Evolutionary conservation across 2,329 filamentous ascomycete species (phyloP).

Genomic region (Hypocrella siamensis): DNA sequence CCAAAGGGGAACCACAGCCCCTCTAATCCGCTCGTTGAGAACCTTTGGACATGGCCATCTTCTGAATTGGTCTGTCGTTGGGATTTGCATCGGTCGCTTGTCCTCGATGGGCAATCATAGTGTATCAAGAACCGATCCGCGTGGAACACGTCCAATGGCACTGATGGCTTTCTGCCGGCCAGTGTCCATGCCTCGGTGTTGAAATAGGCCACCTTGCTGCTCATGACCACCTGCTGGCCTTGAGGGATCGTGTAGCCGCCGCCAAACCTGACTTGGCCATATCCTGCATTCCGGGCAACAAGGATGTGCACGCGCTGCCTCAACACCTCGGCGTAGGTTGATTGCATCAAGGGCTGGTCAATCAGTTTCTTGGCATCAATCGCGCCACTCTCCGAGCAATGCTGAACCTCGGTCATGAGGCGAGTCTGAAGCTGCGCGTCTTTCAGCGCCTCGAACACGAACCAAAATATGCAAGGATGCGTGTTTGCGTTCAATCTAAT

Average conservation of each 20-base stretch:
- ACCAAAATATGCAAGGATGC: not conserved
- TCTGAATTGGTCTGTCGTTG: no score
- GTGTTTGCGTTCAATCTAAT: not conserved
- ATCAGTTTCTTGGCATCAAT: not conserved
- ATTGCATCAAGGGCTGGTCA: conserved; percentile 2
- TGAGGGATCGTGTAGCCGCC: not conserved
- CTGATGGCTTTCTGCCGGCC: not conserved
- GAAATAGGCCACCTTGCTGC: not conserved
- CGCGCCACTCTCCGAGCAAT: not conserved
- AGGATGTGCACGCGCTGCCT: not conserved
- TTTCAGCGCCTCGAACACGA: not conserved
- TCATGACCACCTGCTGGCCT: not conserved
- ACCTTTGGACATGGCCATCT: no score
- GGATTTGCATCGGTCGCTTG: no score
- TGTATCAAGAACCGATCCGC: not conserved
- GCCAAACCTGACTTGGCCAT: not conserved
- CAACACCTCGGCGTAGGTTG: conserved; percentile 1
- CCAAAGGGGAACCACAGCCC: conserved; percentile 2
- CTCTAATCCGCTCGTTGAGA: not conserved
- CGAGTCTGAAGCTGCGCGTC: not conserved
- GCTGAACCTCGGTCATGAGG: not conserved
- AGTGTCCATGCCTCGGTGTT: not conserved
- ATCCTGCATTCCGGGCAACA: not conserved
- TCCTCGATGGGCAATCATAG: no score
- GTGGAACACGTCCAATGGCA: conserved; percentile 1